Evolutionary conservation across 208 protist species (phyloP).

Genomic region (Endotrypanum monterogeii): DNA sequence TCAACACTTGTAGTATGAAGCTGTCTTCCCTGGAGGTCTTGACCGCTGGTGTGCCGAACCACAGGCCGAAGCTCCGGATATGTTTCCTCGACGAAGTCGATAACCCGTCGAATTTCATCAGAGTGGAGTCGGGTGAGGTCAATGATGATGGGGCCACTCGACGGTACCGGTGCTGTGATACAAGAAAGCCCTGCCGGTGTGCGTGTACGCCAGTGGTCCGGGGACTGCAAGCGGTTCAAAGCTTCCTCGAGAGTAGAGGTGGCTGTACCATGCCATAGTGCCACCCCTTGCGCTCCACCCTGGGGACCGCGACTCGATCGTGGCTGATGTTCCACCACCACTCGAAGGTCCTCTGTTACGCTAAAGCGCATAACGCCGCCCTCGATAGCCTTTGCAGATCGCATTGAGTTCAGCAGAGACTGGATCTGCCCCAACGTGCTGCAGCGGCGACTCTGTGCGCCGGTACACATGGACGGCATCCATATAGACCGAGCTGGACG

Average conservation of each 20-base stretch:
- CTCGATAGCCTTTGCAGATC: not conserved
- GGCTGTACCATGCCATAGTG: conserved; percentile 8
- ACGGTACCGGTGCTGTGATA: not conserved
- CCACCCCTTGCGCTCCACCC: not conserved
- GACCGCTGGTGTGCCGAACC: conserved; percentile 58
- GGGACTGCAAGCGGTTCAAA: conserved; percentile 4
- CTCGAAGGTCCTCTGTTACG: conserved; percentile 28
- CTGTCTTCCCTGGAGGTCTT: conserved; percentile 56
- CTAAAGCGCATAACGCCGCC: conserved; percentile 16
- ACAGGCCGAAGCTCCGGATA: conserved; percentile 54
- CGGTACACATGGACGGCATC: not conserved
- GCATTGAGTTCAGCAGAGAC: conserved; percentile 3
- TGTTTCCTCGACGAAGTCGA: conserved; percentile 13
- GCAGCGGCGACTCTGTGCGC: conserved; percentile 9
- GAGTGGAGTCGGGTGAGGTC: conserved; percentile 11
- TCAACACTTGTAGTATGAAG: conserved; percentile 64
- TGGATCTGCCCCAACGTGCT: conserved; percentile 24
- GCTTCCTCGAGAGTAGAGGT: conserved; percentile 22
- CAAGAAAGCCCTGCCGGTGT: not conserved
- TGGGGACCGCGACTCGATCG: not conserved
- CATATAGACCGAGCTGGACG: not conserved
- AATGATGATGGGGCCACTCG: conserved; percentile 9
- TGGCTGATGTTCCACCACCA: conserved; percentile 15
- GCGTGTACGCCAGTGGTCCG: not conserved
- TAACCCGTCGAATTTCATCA: conserved; percentile 16